Conservation (phyloP, 2,329 filamentous ascomycete species). For the Ophiocordyceps camponoti-saundersi region DNA sequence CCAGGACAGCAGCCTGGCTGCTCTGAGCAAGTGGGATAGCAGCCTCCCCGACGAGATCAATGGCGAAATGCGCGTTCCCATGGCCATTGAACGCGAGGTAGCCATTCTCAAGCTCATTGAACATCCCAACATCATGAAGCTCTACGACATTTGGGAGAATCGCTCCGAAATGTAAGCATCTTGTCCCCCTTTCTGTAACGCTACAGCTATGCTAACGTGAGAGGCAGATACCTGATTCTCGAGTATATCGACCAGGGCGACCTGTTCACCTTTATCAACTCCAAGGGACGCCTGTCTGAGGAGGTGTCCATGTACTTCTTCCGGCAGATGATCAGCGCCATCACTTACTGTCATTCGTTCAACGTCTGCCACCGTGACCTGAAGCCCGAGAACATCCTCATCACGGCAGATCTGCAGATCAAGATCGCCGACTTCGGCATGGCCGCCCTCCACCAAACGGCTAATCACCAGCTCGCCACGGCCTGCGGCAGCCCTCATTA, state of each 20-base stretch:
- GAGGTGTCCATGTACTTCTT: conserved; percentile 72
- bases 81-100: conserved; percentile 85
- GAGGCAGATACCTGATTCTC: conserved; percentile 69
- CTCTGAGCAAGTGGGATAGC: conserved; percentile 58
- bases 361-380: conserved; percentile 93
- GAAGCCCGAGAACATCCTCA: conserved; percentile 91
- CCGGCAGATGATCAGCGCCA: conserved; percentile 79
- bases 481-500: conserved; percentile 96
- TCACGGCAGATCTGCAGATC: conserved; percentile 59
- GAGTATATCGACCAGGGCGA: conserved; percentile 73
- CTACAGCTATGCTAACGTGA: not conserved
- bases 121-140: conserved; percentile 82
- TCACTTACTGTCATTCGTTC: conserved; percentile 85
- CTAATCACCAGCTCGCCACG: conserved; percentile 63
- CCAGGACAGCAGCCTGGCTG: conserved; percentile 71
- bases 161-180: conserved; percentile 68
- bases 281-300: conserved; percentile 57
- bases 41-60: conserved; percentile 35
- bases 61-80: conserved; percentile 57
- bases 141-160: conserved; percentile 98
- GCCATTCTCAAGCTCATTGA: conserved; percentile 94
- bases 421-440: conserved; percentile 98
- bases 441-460: conserved; percentile 76
- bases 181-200: conserved; percentile 3
- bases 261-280: conserved; percentile 72